Percentiles rank a stretch among this genome's conserved stretches.
Evolutionary conservation across 2,329 filamentous ascomycete genomes (phyloP).

Genomic region (Alternaria sp.): DNA sequence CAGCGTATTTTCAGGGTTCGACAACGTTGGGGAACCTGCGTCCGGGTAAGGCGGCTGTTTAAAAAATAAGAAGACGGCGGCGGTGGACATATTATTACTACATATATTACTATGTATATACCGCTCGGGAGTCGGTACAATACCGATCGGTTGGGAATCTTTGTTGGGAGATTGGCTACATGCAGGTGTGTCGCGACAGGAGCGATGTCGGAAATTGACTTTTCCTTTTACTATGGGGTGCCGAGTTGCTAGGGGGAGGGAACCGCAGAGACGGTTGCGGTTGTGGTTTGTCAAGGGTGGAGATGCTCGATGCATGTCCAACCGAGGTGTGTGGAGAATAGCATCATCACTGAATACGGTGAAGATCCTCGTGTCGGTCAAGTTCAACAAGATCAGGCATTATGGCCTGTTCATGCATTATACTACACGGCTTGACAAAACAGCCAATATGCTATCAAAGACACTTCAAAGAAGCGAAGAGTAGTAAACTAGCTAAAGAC

Average conservation of each 20-base stretch:
- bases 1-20: not conserved
- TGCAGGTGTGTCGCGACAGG: not conserved
- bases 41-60: not conserved
- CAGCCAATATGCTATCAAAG: conserved; percentile 3
- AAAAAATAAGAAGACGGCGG: not conserved
- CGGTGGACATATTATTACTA: not conserved
- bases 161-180: not conserved
- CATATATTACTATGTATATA: not conserved
- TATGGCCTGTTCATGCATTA: conserved; percentile 3
- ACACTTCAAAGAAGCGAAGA: not conserved
- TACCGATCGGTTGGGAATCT: not conserved
- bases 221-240: not conserved
- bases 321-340: not conserved
- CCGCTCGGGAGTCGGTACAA: not conserved
- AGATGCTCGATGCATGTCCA: not conserved
- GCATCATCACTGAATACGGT: not conserved
- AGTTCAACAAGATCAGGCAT: not conserved
- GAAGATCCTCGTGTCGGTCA: not conserved
- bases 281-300: not conserved
- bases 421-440: not conserved
- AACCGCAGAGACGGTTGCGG: not conserved
- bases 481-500: not conserved
- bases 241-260: not conserved
- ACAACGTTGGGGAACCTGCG: not conserved
- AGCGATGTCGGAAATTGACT: not conserved